phyloP scores from a whole-genome alignment of 306 rosid genomes.

The Vigna mungo region DNA sequence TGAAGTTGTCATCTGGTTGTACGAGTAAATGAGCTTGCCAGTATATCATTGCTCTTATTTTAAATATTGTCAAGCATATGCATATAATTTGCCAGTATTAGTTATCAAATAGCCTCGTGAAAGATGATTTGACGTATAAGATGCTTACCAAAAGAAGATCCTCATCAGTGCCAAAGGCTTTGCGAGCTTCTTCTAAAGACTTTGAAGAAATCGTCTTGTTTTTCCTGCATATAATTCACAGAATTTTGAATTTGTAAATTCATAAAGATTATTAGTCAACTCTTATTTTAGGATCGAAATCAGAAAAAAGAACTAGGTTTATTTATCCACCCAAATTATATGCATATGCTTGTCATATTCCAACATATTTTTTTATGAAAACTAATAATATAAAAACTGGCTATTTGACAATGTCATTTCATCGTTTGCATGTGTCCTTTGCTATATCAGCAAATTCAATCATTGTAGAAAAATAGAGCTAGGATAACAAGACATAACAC shows the following conservation, averaged over 20 bases:
- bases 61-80: too few relatives aligned
- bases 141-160: conserved; percentile 87
- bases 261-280: conserved; percentile 15
- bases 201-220: conserved; percentile 74
- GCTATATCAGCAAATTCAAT: conserved; percentile 21
- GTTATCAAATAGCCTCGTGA: not conserved
- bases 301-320: conserved; percentile 12
- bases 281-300: conserved; percentile 22
- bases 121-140: conserved; percentile 33
- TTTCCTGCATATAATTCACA: conserved; percentile 60
- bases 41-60: too few relatives aligned
- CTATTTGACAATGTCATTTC: conserved; percentile 7
- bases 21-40: too few relatives aligned
- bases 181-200: conserved; percentile 89
- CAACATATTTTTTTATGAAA: conserved; percentile 1
- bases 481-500: too few relatives aligned
- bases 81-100: too few relatives aligned
- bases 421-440: conserved; percentile 7
- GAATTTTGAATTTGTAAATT: conserved; percentile 31
- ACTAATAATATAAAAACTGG: not conserved
- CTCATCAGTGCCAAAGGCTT: conserved; percentile 95
- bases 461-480: too few relatives aligned
- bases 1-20: too few relatives aligned
- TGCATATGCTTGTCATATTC: conserved; percentile 27
- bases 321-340: conserved; percentile 29